Evolutionary conservation across 768 basidiomycete genomes (phyloP), one percentile per base, ranked within the genome.

Genomic region (Mycena indigotica): DNA sequence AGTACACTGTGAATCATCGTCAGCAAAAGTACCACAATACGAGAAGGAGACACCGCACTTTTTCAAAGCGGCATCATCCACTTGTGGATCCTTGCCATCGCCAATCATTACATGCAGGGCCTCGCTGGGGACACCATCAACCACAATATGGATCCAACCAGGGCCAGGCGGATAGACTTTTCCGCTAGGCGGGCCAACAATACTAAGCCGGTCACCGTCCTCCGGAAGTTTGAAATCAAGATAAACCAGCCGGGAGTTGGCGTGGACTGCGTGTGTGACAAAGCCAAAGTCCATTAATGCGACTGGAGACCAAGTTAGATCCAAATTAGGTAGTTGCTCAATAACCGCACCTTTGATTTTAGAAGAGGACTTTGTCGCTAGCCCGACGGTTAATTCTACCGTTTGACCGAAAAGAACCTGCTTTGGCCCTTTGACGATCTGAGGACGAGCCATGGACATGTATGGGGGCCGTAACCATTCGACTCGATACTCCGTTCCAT

Each of bases 391-490:
- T 25, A 92, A 69, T 58, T 78, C 64, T 52, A 80, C 76, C 28
- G 66, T 72, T 64, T 82, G 64, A 57, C 79, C 77, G 69, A 83
- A 84, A 5, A 69, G 65, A 16, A 89, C 65, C 30, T 64, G 69
- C 28, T 68, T 64, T 1, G 80, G 70, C 13, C 65, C 57, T 19
- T 59, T 64, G 4, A 68, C 41, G 29, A 88, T 77, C 48, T 72
- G 67, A 4, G 89, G 94, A 29, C 93, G 80, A 13, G 78, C 67
- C 63, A 71, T 72, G 24, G 71, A 69, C 84, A 91, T 85, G 67
- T 96, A 98, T 25, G 89, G 88, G 0, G 96, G 95, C 52, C 79
- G 80, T 62, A 96, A 78, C 81, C 88, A 86, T 69, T 97, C 95
- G 28, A 93, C 89, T 50, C 93, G 80, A 69, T 95, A 96, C 70